Evolutionary conservation across 345 rosid species (phyloP), one percentile per base, ranked within the genome.

Genomic region (Sapria himalayana): DNA sequence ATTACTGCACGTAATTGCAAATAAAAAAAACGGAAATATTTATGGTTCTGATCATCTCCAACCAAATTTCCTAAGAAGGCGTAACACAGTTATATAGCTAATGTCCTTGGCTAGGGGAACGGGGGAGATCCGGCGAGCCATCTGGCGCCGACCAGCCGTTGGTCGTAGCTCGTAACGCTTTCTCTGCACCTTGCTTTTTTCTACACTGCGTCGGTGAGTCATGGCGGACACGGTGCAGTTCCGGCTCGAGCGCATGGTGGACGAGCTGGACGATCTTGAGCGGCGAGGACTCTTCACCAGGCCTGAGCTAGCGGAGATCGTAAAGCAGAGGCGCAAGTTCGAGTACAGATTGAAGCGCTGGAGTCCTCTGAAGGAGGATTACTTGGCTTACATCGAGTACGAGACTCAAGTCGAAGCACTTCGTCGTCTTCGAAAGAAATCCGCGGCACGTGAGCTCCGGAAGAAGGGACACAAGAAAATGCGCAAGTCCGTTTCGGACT

Each of bases 221-320:
- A 89, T 82, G 94, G 93, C 94, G 40, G 93, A 89, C 69, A 71
- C 74, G 9, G 93, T 79, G n/a, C 93, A 89, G 46, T 89, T 52
- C 75, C 82, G 91, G 43, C 74, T 76, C 17, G 98, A 89, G 75
- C 93, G 94, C 60, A 89, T 82, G 98, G 78, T 74, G 35, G 63
- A 62, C 41, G 94, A 89, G 73, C 78, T 89, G 39, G 93, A 81
- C n/a, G 94, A 82, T 62, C 58, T 86, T 17, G 89, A 81, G 49
- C 60, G 65, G 29, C 70, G 76, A 22, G 74, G 73, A 15, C 54
- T 81, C 42, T 79, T 82, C 64, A 69, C 84, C 4, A 70, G 75
- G 33, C 59, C 49, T 0, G 98, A 82, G 63, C 74, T 82, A 29
- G 59, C 71, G 1, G 94, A 79, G 63, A 84, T 89, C 14, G 91